Evolutionary conservation across 2,329 filamentous ascomycete species (phyloP).

Genomic region (Proliferodiscus dingleyae): DNA sequence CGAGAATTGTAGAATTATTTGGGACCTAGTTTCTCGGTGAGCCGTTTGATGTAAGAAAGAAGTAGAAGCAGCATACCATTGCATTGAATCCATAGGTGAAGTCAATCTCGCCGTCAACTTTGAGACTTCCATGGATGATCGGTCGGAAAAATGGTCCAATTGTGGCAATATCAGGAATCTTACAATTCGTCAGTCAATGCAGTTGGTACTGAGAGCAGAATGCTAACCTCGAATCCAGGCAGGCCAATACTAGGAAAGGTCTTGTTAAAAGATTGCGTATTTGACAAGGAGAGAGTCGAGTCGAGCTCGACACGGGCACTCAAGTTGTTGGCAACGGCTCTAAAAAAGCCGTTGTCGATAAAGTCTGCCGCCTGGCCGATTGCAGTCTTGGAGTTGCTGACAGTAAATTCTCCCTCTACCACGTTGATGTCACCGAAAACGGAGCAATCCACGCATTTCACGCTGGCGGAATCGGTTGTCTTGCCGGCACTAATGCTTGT

Average conservation of each 20-base stretch:
- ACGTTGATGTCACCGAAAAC: constrained; percentile 8
- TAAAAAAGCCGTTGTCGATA: constrained; percentile 8
- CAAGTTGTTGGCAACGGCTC: constrained; percentile 9
- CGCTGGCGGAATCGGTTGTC: not conserved
- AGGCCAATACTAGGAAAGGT: constrained; percentile 4
- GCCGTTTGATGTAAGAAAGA: not conserved
- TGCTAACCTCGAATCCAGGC: constrained; percentile 11
- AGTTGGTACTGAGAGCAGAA: not conserved
- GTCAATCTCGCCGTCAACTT: not conserved
- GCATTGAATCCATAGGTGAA: constrained; percentile 11
- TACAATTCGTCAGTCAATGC: not conserved
- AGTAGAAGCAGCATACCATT: not conserved
- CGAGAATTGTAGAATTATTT: constrained; percentile 8
- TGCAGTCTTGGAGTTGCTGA: constrained; percentile 4
- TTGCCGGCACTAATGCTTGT: not conserved
- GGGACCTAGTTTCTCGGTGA: constrained; percentile 4
- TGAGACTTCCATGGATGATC: constrained; percentile 4
- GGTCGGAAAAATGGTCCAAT: constrained; percentile 11
- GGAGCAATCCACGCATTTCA: constrained; percentile 10
- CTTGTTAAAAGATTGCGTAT: constrained; percentile 3
- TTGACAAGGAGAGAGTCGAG: constrained; percentile 1
- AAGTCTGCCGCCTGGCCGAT: constrained; percentile 6
- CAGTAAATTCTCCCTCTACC: constrained; percentile 8
- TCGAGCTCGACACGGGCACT: constrained; percentile 8
- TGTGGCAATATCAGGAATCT: constrained; percentile 11